Percentiles rank a stretch among this genome's conserved stretches.
phyloP scores from a whole-genome alignment of 306 rosid genomes.

The Quercus agrifolia region DNA sequence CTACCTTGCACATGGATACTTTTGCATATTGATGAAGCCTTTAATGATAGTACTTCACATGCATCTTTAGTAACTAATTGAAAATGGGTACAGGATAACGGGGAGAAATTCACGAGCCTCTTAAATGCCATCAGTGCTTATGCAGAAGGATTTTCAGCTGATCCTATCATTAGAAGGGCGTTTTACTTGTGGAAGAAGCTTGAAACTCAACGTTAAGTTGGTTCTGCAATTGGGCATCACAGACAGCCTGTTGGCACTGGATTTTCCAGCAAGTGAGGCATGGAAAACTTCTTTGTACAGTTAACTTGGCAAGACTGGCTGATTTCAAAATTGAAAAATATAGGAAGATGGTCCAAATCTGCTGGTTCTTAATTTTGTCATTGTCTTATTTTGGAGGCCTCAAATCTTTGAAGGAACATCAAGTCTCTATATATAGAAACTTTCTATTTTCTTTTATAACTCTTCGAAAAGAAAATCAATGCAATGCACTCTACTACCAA shows the following conservation, averaged over 20 bases:
- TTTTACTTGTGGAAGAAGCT: slow-evolving; percentile 46
- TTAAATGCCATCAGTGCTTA: slow-evolving; percentile 76
- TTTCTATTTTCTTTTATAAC: neutral
- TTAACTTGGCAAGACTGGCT: neutral
- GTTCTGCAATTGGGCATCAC: neutral
- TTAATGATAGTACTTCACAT: neutral
- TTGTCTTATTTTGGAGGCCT: neutral
- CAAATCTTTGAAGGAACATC: neutral
- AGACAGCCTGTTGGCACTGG: neutral
- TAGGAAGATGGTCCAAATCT: neutral
- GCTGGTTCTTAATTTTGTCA: neutral
- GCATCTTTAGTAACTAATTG: neutral
- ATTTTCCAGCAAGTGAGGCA: neutral
- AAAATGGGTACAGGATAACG: slow-evolving; percentile 57
- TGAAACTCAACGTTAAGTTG: neutral
- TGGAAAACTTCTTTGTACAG: neutral
- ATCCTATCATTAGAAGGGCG: slow-evolving; percentile 65
- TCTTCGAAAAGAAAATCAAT: neutral
- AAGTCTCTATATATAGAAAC: neutral
- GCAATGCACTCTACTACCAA: neutral
- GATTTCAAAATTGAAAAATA: neutral
- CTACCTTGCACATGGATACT: neutral
- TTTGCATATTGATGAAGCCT: neutral
- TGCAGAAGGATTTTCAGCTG: slow-evolving; percentile 85
- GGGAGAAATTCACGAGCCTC: slow-evolving; percentile 56